These are phyloP conservation scores for Hanseniaspora gamundiae DNA, from an alignment of 1,139 yeast genomes.

Conservation along the genomic window DNA sequence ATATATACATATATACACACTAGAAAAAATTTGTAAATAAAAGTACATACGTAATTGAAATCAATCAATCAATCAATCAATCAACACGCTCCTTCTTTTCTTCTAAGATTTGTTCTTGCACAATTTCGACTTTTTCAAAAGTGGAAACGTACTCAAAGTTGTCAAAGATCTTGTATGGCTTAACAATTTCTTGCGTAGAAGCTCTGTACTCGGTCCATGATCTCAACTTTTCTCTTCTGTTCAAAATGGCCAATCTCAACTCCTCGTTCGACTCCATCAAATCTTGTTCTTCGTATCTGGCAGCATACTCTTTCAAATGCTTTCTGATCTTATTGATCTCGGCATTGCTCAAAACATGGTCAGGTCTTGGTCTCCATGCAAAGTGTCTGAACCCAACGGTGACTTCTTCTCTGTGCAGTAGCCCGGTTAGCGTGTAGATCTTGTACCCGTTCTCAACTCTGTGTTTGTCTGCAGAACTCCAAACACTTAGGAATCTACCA, in stretches of 20 bases:
- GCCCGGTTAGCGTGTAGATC: slow-evolving; percentile 77
- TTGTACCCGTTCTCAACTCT: slow-evolving; percentile 84
- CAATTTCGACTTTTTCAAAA: slow-evolving; percentile 43
- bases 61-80: background rate
- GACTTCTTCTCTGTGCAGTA: slow-evolving; percentile 57
- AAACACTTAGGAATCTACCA: slow-evolving; percentile 78
- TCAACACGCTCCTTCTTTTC: slow-evolving; percentile 63
- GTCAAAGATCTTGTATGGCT: slow-evolving; percentile 14
- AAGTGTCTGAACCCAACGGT: slow-evolving; percentile 80
- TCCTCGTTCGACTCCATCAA: slow-evolving; percentile 96
- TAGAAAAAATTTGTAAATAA: background rate
- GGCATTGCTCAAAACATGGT: slow-evolving; percentile 56
- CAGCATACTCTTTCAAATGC: slow-evolving; percentile 80
- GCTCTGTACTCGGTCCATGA: slow-evolving; percentile 80
- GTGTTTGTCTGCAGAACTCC: slow-evolving; percentile 83
- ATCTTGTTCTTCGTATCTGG: slow-evolving; percentile 89
- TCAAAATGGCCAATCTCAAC: slow-evolving; percentile 78
- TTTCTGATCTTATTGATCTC: slow-evolving; percentile 82
- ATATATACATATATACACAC: background rate
- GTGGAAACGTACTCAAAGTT: slow-evolving; percentile 32
- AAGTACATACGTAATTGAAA: background rate
- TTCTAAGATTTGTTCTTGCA: slow-evolving; percentile 50
- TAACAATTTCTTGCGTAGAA: slow-evolving; percentile 3
- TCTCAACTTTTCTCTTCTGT: slow-evolving; percentile 68
- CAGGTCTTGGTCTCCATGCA: slow-evolving; percentile 97